Percentiles rank a stretch among this genome's conserved stretches.
Conservation (phyloP, 805 yeast species). For the Cyberlindnera nakhonratchasimensis region DNA sequence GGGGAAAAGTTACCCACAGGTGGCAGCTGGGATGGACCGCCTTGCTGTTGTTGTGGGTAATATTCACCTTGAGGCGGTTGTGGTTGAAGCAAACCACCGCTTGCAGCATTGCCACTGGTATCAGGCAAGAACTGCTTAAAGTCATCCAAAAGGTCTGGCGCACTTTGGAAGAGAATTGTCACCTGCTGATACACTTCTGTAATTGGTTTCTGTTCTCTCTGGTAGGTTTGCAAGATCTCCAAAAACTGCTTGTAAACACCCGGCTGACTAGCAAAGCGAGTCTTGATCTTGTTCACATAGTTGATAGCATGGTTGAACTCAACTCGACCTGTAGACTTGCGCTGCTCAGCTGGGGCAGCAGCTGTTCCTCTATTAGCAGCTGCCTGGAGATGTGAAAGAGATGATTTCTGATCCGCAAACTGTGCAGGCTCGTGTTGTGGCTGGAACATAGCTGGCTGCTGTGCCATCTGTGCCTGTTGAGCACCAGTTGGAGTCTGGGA, state of each 20-base stretch:
- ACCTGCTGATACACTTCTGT: slow-evolving; percentile 95
- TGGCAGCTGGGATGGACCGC: slow-evolving; percentile 52
- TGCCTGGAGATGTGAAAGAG: slow-evolving; percentile 36
- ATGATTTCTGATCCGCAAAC: slow-evolving; percentile 20
- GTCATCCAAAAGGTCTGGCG: slow-evolving; percentile 92
- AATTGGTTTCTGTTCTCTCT: slow-evolving; percentile 92
- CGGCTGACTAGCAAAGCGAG: slow-evolving; percentile 89
- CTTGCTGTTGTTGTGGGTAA: slow-evolving; percentile 27
- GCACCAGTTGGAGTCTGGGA: slow-evolving; percentile 21
- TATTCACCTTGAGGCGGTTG: slow-evolving; percentile 21
- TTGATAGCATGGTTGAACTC: slow-evolving; percentile 97
- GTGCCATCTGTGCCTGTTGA: slow-evolving; percentile 21
- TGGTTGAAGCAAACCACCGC: slow-evolving; percentile 21
- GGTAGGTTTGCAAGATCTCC: slow-evolving; percentile 94
- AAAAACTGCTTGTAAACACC: slow-evolving; percentile 92
- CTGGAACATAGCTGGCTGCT: slow-evolving; percentile 5
- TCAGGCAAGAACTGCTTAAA: slow-evolving; percentile 95
- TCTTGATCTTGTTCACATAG: slow-evolving; percentile 94
- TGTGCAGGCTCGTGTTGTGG: slow-evolving; percentile 13
- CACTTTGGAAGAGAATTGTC: slow-evolving; percentile 80
- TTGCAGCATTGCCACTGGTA: slow-evolving; percentile 29
- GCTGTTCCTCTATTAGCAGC: slow-evolving; percentile 33
- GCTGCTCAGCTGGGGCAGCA: slow-evolving; percentile 10
- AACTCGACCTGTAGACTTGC: slow-evolving; percentile 55
- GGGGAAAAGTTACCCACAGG: slow-evolving; percentile 90